These are phyloP conservation scores for Inosperma sp. DNA, from an alignment of 768 basidiomycete genomes.

Conservation along the genomic window DNA sequence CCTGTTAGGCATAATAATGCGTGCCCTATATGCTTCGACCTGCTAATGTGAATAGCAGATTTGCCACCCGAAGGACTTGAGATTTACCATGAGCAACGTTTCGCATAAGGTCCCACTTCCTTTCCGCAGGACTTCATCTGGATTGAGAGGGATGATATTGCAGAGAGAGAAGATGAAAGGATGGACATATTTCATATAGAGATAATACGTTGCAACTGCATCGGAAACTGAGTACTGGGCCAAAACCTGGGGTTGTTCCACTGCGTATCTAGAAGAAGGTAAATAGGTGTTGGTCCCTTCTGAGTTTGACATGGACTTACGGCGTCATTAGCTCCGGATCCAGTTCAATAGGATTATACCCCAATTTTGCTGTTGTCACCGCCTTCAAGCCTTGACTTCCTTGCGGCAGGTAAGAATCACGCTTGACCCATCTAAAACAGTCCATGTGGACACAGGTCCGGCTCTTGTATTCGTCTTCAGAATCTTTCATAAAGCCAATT, in stretches of 20 bases:
- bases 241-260: slow-evolving; percentile 90
- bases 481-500: slow-evolving; percentile 87
- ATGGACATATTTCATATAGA: slow-evolving; percentile 99
- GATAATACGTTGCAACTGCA: slow-evolving; percentile 99
- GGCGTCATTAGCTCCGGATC: slow-evolving; percentile 99
- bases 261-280: slow-evolving; percentile 68
- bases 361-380: slow-evolving; percentile 92
- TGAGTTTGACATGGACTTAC: slow-evolving; percentile 44
- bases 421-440: slow-evolving; percentile 99
- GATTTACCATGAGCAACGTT: slow-evolving; percentile 48
- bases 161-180: slow-evolving; percentile 99
- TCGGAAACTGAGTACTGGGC: slow-evolving; percentile 99
- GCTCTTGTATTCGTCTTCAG: slow-evolving; percentile 94
- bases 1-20: slow-evolving; percentile 96
- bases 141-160: slow-evolving; percentile 96
- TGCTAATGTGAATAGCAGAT: slow-evolving; percentile 29
- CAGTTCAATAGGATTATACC: slow-evolving; percentile 94
- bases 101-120: slow-evolving; percentile 97
- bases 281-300: neutral
- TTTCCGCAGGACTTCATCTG: slow-evolving; percentile 94
- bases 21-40: slow-evolving; percentile 92
- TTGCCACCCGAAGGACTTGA: neutral
- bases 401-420: slow-evolving; percentile 97
- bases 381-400: slow-evolving; percentile 98
- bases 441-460: slow-evolving; percentile 96